Conservation (phyloP, 2,329 filamentous ascomycete genomes). For the Allantophomopsis cytisporea region DNA sequence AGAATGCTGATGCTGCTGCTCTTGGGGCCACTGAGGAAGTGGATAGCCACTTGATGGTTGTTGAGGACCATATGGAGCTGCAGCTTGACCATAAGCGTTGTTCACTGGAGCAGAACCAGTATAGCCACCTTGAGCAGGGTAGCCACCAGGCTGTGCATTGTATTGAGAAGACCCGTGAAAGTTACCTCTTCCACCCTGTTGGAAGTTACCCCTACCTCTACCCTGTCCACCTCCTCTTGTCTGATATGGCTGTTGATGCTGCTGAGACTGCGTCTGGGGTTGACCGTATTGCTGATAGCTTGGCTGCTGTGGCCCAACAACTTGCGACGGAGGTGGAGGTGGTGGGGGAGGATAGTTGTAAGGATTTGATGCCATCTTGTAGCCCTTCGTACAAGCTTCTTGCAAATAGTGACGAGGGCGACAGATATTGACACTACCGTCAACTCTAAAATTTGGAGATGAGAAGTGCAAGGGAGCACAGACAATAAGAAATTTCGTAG, state of each 20-base stretch:
- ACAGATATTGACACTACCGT: too few species aligned
- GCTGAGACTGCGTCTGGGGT: constrained; percentile 10
- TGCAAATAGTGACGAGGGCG: too few species aligned
- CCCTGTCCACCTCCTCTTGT: constrained; percentile 17
- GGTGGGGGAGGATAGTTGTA: constrained; percentile 21
- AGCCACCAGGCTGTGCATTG: constrained; percentile 7
- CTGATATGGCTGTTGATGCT: constrained; percentile 2
- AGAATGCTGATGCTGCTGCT: constrained; percentile 8
- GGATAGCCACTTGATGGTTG: constrained; percentile 11
- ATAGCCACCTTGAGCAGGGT: constrained; percentile 6
- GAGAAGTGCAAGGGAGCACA: too few species aligned
- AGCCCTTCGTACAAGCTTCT: background rate
- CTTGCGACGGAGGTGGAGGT: constrained; percentile 12
- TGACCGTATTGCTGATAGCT: constrained; percentile 8
- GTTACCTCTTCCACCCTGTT: constrained; percentile 15
- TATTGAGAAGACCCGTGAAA: constrained; percentile 9
- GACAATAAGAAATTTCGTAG: too few species aligned
- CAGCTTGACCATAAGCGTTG: constrained; percentile 11
- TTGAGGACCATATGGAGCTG: constrained; percentile 18
- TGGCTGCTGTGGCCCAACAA: constrained; percentile 9
- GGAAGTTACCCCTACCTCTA: constrained; percentile 10
- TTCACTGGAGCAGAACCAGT: constrained; percentile 1
- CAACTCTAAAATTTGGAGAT: too few species aligned
- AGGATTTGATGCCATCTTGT: constrained; percentile 16
- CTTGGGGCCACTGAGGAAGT: constrained; percentile 15